Base-by-base conservation (phyloP, 2,329 filamentous ascomycete species). In the Sporothrix phasma region DNA sequence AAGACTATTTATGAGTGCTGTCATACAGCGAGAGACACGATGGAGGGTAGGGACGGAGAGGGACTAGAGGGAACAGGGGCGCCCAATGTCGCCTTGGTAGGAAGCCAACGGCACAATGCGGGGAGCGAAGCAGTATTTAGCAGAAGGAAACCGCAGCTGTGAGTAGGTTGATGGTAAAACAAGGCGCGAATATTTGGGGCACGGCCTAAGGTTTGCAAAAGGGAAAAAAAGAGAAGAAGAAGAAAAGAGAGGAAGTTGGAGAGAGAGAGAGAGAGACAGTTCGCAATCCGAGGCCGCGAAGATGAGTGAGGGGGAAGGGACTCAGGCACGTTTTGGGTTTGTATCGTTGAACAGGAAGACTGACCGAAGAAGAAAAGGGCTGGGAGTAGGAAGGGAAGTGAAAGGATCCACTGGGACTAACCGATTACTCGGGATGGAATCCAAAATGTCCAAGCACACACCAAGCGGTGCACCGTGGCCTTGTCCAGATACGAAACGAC, bases 401-500 rank as follows among this genome's bases (percentile, higher is more conserved):
- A 31, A 61, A 19, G 64, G 66, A 51, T 64, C 66, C 64, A 67
- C 61, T 58, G n/a, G n/a, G 15, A 41, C 51, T 53, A 66, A 61
- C 17, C 49, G 54, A 43, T 26, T 31, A 39, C 46, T 56, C 59
- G 61, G 64, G 58, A 62, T 34, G 29, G 41, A 29, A 53, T 26
- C 60, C 54, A 45, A 66, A 67, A 47, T 31, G 64, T 67, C 66
- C 64, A 66, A 67, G 66, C 66, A 67, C 66, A 63, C 31, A 53
- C n/a, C n/a, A n/a, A n/a, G n/a, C 61, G 63, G 45, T 64, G 54
- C 58, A 64, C 51, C 53, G 29, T 51, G 61, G 37, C 34, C 53
- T 54, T 60, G 63, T 60, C 59, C 31, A 39, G 45, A 64, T 47
- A 54, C 64, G 64, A 65, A 63, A 66, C 60, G 31, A 63, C 54